Percentiles rank a stretch among this genome's conserved stretches.
Evolutionary conservation across 2,329 filamentous ascomycete genomes (phyloP).

Genomic region (Fusarium sp.): DNA sequence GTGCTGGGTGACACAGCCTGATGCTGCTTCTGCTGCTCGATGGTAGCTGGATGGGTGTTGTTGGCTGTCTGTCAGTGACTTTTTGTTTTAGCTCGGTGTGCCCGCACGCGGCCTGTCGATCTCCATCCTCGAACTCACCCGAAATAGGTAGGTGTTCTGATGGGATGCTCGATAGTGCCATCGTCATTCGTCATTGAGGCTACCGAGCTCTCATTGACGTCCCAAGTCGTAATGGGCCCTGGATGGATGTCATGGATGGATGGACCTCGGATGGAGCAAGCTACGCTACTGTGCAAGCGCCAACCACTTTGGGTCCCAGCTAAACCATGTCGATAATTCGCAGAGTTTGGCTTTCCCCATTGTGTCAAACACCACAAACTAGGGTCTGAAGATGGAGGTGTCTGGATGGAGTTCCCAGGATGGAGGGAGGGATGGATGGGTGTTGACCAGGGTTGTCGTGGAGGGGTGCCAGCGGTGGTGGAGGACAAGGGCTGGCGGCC

Average conservation of each 20-base stretch:
- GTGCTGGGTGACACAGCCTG: not conserved
- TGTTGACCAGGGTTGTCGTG: conserved; percentile 9
- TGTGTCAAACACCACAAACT: conserved; percentile 16
- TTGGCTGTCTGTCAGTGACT: conserved; percentile 12
- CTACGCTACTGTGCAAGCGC: conserved; percentile 16
- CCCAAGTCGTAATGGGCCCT: conserved; percentile 7
- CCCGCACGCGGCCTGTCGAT: conserved; percentile 14
- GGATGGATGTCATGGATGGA: not conserved
- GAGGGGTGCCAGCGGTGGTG: conserved; percentile 2
- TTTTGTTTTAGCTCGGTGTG: conserved; percentile 10
- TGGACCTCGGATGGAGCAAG: not conserved
- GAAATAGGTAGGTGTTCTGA: conserved; percentile 21
- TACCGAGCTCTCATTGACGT: conserved; percentile 18
- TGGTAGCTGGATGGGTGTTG: not conserved
- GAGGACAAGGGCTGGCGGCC: conserved; percentile 2
- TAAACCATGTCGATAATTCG: conserved; percentile 26
- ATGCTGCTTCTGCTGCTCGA: conserved; percentile 2
- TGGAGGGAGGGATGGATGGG: conserved; percentile 4
- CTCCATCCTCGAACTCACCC: conserved; percentile 14
- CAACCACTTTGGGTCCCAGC: conserved; percentile 30
- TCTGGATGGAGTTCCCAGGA: conserved; percentile 27
- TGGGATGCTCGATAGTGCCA: not conserved
- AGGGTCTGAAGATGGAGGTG: conserved; percentile 25
- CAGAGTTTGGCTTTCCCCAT: conserved; percentile 26
- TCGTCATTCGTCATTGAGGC: conserved; percentile 31